A percentile compares a stretch with the other conserved stretches of the same genome.
Conservation (phyloP, 345 rosid species). For the Eucalyptus fibrosa region DNA sequence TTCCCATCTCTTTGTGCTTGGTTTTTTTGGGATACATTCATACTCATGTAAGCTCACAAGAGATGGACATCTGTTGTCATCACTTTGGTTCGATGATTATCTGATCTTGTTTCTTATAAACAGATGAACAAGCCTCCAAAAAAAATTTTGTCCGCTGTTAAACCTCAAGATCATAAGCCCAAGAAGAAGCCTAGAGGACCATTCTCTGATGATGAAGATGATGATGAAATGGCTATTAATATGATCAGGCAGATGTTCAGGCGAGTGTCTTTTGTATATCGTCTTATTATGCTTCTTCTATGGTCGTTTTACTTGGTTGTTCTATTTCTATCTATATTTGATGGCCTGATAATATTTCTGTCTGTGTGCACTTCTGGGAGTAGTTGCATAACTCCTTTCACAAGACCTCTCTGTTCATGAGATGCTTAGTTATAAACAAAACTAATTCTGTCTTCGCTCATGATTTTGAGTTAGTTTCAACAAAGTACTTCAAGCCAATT, state of each 20-base stretch:
- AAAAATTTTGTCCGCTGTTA: constrained; percentile 19
- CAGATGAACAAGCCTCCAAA: constrained; percentile 41
- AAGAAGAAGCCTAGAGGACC: constrained; percentile 39
- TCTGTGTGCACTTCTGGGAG: not conserved
- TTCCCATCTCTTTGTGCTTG: not conserved
- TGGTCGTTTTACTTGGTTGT: not conserved
- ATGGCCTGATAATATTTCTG: not conserved
- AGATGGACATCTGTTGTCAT: not conserved
- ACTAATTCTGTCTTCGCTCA: not conserved
- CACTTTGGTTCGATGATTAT: not conserved
- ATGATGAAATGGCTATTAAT: constrained; percentile 27
- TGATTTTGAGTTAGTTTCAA: not conserved
- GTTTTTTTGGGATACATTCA: not conserved
- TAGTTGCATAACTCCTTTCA: not conserved
- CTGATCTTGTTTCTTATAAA: not conserved
- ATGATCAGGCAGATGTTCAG: constrained; percentile 50
- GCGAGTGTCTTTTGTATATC: constrained; percentile 3
- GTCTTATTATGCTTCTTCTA: not conserved
- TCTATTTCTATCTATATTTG: not conserved
- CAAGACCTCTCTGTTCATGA: not conserved
- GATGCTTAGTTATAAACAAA: not conserved
- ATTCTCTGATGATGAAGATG: constrained; percentile 19
- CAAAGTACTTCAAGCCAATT: not conserved
- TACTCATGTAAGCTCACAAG: not conserved
- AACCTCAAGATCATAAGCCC: constrained; percentile 20